These are phyloP conservation scores for Pulveroboletus sp. DNA, from an alignment of 768 basidiomycete genomes.

Conservation along the genomic window DNA sequence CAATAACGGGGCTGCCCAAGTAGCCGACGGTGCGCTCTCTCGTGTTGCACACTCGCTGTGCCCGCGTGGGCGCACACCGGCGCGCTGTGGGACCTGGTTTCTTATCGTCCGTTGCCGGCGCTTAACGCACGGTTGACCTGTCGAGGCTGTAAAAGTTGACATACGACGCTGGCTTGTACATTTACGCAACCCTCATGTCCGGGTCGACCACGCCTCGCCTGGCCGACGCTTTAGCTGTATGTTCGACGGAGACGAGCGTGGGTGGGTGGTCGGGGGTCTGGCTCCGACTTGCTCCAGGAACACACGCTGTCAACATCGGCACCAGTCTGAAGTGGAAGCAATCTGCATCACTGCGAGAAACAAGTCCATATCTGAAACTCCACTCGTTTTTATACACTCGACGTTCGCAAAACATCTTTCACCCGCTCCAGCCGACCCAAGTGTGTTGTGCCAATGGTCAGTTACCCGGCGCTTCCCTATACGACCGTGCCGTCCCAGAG, in stretches of 20 bases:
- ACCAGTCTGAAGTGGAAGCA: slow-evolving; percentile 16
- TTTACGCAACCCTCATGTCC: slow-evolving; percentile 10
- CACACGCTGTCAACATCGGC: slow-evolving; percentile 16
- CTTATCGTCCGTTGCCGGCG: not conserved
- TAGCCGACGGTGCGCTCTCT: not conserved
- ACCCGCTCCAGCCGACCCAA: slow-evolving; percentile 5
- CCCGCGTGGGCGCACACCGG: not conserved
- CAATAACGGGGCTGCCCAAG: not conserved
- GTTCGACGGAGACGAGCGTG: not conserved
- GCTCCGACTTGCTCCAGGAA: not conserved
- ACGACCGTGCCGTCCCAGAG: slow-evolving; percentile 17
- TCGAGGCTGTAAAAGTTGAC: slow-evolving; percentile 3
- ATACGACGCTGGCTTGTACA: not conserved
- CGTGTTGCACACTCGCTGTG: not conserved
- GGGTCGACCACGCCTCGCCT: not conserved
- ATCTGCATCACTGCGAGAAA: slow-evolving; percentile 15
- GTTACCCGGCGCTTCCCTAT: slow-evolving; percentile 27
- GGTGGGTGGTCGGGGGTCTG: slow-evolving; percentile 26
- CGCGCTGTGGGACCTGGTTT: not conserved
- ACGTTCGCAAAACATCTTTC: slow-evolving; percentile 10
- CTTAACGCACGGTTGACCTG: not conserved
- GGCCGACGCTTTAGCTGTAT: not conserved
- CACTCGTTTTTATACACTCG: slow-evolving; percentile 21
- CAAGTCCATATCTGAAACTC: slow-evolving; percentile 20
- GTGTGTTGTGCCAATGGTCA: slow-evolving; percentile 19